phyloP scores from a whole-genome alignment of 305 asterid genomes.

The Fraxinus sp. region DNA sequence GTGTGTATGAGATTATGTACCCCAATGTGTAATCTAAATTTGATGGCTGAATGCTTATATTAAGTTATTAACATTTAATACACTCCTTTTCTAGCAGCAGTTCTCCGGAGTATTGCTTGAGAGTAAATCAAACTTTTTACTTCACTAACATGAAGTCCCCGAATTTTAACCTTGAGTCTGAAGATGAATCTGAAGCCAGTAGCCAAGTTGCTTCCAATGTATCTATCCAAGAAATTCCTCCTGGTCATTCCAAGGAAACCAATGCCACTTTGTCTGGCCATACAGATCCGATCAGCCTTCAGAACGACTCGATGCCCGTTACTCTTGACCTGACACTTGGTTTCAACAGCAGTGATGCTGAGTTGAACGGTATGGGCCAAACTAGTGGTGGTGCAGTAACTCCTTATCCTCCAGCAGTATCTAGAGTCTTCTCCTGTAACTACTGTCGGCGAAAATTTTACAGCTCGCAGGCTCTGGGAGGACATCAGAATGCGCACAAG shows the following conservation, averaged over 20 bases:
- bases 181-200: slow-evolving; percentile 57
- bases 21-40: neutral
- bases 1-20: neutral
- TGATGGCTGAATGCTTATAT: neutral
- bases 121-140: neutral
- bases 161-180: slow-evolving; percentile 41
- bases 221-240: slow-evolving; percentile 46
- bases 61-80: neutral
- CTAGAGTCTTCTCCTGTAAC: slow-evolving; percentile 81
- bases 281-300: slow-evolving; percentile 27
- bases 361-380: slow-evolving; percentile 26
- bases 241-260: slow-evolving; percentile 41
- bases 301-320: slow-evolving; percentile 31
- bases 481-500: slow-evolving; percentile 93
- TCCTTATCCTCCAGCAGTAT: slow-evolving; percentile 43
- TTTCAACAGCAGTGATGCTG: slow-evolving; percentile 34
- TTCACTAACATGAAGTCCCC: slow-evolving; percentile 37
- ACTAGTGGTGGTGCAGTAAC: slow-evolving; percentile 17
- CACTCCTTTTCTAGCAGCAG: neutral
- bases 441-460: slow-evolving; percentile 86
- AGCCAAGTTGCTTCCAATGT: slow-evolving; percentile 51
- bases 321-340: slow-evolving; percentile 78
- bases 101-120: neutral
- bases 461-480: slow-evolving; percentile 92
- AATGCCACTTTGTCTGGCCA: slow-evolving; percentile 32